Conservation (phyloP, 2,329 filamentous ascomycete genomes). For the Monosporascus sp. region DNA sequence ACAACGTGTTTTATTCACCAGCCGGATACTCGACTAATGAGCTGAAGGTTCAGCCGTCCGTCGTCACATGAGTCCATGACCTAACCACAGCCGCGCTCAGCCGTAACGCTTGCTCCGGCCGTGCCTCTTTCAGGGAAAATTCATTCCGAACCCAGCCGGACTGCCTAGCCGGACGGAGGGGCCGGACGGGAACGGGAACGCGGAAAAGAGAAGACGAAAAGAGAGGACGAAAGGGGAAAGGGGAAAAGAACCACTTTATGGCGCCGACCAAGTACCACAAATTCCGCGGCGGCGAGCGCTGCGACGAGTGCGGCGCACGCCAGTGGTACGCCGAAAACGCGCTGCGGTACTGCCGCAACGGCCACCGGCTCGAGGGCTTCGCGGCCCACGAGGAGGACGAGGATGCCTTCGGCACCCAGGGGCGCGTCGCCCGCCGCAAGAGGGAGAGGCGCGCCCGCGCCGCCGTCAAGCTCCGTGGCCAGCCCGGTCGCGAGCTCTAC, state of each 20-base stretch:
- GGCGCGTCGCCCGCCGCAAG: slow-evolving; percentile 49
- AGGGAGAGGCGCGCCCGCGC: slow-evolving; percentile 51
- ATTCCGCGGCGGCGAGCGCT: slow-evolving; percentile 48
- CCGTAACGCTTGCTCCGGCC: no score
- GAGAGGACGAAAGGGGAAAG: no score
- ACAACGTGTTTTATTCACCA: no score
- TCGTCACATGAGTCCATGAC: no score
- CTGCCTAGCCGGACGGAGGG: no score
- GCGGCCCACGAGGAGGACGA: slow-evolving; percentile 53
- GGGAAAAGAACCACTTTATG: slow-evolving; percentile 23
- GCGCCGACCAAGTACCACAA: slow-evolving; percentile 39
- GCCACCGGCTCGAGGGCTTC: slow-evolving; percentile 68
- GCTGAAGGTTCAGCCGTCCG: no score
- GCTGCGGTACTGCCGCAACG: slow-evolving; percentile 71
- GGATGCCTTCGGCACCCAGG: slow-evolving; percentile 60
- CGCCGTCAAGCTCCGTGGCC: slow-evolving; percentile 55
- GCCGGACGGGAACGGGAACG: no score
- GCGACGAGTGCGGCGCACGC: slow-evolving; percentile 63
- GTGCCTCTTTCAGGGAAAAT: no score
- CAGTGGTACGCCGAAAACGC: slow-evolving; percentile 72
- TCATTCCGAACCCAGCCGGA: no score
- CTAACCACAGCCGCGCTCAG: no score
- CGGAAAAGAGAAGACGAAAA: no score
- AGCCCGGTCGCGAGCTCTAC: slow-evolving; percentile 69
- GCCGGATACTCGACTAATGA: no score